A percentile compares a stretch with the other conserved stretches of the same genome.
These are phyloP conservation scores for Eucalyptus grandis DNA, from an alignment of 345 rosid species.

Conservation along the genomic window DNA sequence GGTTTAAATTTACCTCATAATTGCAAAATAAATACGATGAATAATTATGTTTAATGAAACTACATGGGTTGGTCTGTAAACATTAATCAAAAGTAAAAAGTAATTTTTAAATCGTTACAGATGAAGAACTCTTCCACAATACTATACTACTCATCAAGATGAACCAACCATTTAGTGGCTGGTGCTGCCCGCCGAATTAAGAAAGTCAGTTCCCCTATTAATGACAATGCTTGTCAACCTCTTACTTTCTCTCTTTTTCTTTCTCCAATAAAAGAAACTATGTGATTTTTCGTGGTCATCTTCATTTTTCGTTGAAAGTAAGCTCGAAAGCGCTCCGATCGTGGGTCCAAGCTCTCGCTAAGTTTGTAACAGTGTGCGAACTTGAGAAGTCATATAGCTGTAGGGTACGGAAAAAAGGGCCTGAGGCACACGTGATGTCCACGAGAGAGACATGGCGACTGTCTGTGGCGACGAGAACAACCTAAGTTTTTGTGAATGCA, in stretches of 20 bases:
- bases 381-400: neutral
- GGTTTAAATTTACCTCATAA: neutral
- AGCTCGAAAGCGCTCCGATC: neutral
- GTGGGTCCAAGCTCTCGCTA: neutral
- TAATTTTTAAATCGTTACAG: neutral
- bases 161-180: neutral
- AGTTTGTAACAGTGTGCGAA: neutral
- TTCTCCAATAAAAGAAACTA: neutral
- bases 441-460: constrained; percentile 16
- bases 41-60: neutral
- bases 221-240: neutral
- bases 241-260: neutral
- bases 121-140: neutral
- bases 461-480: constrained; percentile 23
- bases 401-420: neutral
- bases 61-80: neutral
- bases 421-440: constrained; percentile 21
- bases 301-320: neutral
- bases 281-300: neutral
- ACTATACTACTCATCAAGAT: neutral
- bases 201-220: neutral
- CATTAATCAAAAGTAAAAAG: neutral
- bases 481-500: neutral
- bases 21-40: neutral
- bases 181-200: neutral